Evolutionary conservation across 306 rosid species (phyloP).

Genomic region (Casuarina equisetifolia): DNA sequence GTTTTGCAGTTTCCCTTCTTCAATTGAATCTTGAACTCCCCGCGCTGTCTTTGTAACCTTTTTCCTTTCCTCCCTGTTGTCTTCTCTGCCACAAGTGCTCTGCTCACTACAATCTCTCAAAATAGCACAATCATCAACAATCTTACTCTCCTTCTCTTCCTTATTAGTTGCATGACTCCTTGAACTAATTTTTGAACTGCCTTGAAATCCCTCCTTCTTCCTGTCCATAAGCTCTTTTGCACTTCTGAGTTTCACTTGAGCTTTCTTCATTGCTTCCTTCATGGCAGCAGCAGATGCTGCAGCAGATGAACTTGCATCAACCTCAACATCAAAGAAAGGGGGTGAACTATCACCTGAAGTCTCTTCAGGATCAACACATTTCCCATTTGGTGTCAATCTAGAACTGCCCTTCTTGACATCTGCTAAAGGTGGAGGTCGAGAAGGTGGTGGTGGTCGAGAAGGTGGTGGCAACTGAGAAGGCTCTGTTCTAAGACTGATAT

Average conservation of each 20-base stretch:
- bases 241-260: slow-evolving; percentile 53
- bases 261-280: slow-evolving; percentile 63
- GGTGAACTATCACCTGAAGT: slow-evolving; percentile 52
- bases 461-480: slow-evolving; percentile 93
- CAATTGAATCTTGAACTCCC: slow-evolving; percentile 38
- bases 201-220: slow-evolving; percentile 51
- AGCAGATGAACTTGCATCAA: slow-evolving; percentile 81
- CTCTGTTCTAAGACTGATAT: slow-evolving; percentile 75
- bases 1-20: slow-evolving; percentile 38
- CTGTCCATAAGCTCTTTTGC: slow-evolving; percentile 67
- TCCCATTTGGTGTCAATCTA: slow-evolving; percentile 38
- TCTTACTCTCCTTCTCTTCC: slow-evolving; percentile 38
- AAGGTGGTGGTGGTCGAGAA: slow-evolving; percentile 87
- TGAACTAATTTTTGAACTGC: slow-evolving; percentile 34
- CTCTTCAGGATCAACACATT: slow-evolving; percentile 46
- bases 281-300: slow-evolving; percentile 65
- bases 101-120: slow-evolving; percentile 42
- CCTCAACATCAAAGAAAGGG: slow-evolving; percentile 81
- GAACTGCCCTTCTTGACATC: slow-evolving; percentile 46
- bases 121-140: slow-evolving; percentile 33
- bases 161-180: slow-evolving; percentile 39
- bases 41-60: slow-evolving; percentile 44
- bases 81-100: slow-evolving; percentile 39
- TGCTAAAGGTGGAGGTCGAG: slow-evolving; percentile 74
- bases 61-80: slow-evolving; percentile 48